Evolutionary conservation across 164 flowering plant species (phyloP), one percentile per base, ranked within the genome.

Genomic region (Aristolochia californica): DNA sequence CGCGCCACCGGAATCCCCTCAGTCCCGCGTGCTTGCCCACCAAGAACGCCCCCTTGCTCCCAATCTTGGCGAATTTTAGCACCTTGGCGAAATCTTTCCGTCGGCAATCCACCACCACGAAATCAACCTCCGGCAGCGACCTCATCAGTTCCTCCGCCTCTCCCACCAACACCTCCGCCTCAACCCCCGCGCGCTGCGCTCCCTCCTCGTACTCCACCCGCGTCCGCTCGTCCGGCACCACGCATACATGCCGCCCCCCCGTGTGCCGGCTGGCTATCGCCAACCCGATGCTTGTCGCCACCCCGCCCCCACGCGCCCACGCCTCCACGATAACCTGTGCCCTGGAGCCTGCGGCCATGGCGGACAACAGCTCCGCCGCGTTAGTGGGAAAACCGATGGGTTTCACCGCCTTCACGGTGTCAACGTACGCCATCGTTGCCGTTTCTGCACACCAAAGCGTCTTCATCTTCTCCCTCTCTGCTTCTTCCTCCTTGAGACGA

Each of bases 391-490:
- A 57, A 11, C 53, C 45, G 25, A 43, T 18, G 0, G 13, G 48
- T 22, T 83, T 76, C 68, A 87, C 87, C 13, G 78, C 68, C 78
- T 77, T 72, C 23, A 86, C 84, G 21, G 98, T 91, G 54, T 86
- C 98, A 50, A 88, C 69, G 60, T 81, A 88, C 28, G 96, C 87
- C 63, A 79, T 81, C 12, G 85, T 66, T 20, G 97, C 97, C 13
- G 68, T 74, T 48, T 87, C 97, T 0, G 93, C 83, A 14, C 84
- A 82, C 97, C 97, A 90, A 59, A 74, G 78, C 11, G 83, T 77
- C 83, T 87, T 82, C 95, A 85, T 85, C 44, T 71, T 54, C 30
- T 50, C 50, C 21, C 10, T 47, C 43, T 28, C 40, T 7, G 7
- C 10, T 34, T 8, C 40, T 34, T 34, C 40, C 7, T 28, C 7